Base-by-base conservation (phyloP, 352 stramenopile genomes). In the Aphanomyces euteiches region DNA sequence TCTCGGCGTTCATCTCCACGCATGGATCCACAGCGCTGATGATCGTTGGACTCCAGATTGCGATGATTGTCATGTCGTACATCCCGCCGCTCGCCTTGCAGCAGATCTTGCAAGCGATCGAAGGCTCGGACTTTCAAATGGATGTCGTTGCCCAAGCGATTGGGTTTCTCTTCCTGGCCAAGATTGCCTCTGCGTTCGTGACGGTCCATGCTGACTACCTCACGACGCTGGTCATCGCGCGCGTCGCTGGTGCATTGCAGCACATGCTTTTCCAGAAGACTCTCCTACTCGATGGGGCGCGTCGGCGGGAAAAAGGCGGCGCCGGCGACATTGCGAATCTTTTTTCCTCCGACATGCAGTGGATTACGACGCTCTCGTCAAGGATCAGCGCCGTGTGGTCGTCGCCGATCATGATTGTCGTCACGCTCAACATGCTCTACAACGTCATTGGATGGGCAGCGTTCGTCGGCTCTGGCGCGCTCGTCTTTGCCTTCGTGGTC, bases 171-270 rank as follows among this genome's bases (percentile, higher is more conserved):
- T n/a, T 60, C 28, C 5, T 40, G 6, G 28, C 53, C 34, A 70
- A 81, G 8, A 43, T 70, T 21, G n/a, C 47, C 4, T 61, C 53
- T 3, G 54, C 48, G 15, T 54, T 70, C 10, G 54, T 70, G 36
- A 56, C 43, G 5, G 53, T 58, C n/a, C 50, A 70, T 34, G 53
- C 28, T 10, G 79, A 81, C 59, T 63, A 76, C 1, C 80, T 92
- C 74, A 81, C 83, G 47, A 79, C 90, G 74, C 77, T 82, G 34
- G 79, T 80, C 38, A 82, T 81, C 59, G 65, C 92, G 65, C 76
- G 78, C 58, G 79, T 90, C 45, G 56, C 64, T 21, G 59, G 47
- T 17, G 64, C 64, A n/a, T 36, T 70, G 10, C 64, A 56, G 47
- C 47, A 61, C 38, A 43, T 70, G 45, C 64, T 70, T 17, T 70